Percentiles rank a stretch among this genome's conserved stretches.
phyloP scores from a whole-genome alignment of 2,329 filamentous ascomycete species.

The Aspergillus phoenicis region DNA sequence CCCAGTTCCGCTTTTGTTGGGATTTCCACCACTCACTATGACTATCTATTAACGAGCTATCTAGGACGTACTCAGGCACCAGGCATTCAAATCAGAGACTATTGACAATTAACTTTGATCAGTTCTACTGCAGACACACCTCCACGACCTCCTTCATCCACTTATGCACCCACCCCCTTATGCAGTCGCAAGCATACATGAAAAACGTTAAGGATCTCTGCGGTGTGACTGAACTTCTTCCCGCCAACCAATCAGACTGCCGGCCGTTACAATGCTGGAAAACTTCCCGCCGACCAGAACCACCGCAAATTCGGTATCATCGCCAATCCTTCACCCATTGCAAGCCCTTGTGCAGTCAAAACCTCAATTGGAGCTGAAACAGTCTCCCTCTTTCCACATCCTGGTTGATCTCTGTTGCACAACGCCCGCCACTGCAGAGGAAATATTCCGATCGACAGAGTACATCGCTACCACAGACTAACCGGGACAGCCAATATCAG shows the following conservation, averaged over 20 bases:
- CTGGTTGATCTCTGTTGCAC: not conserved
- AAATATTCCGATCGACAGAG: constrained; percentile 7
- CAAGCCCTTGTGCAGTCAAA: not conserved
- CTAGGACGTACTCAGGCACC: too few species aligned
- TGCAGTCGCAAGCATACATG: not conserved
- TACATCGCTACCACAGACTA: not conserved
- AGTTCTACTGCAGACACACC: not conserved
- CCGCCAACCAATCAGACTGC: not conserved
- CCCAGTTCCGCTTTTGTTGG: constrained; percentile 13
- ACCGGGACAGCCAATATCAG: not conserved
- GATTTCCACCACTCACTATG: not conserved
- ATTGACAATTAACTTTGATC: not conserved
- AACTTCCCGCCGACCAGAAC: not conserved
- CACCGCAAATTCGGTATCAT: not conserved
- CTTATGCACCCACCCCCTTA: not conserved
- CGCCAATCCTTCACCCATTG: not conserved
- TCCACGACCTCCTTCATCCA: not conserved
- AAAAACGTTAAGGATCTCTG: not conserved
- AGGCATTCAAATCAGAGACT: too few species aligned
- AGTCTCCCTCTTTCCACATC: too few species aligned
- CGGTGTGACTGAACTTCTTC: not conserved
- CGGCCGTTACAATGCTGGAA: not conserved
- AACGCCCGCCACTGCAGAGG: not conserved
- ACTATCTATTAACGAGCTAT: not conserved
- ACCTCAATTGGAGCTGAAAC: not conserved